Conservation (phyloP, 1,284 basidiomycete genomes). For the Xanthoconium separans region DNA sequence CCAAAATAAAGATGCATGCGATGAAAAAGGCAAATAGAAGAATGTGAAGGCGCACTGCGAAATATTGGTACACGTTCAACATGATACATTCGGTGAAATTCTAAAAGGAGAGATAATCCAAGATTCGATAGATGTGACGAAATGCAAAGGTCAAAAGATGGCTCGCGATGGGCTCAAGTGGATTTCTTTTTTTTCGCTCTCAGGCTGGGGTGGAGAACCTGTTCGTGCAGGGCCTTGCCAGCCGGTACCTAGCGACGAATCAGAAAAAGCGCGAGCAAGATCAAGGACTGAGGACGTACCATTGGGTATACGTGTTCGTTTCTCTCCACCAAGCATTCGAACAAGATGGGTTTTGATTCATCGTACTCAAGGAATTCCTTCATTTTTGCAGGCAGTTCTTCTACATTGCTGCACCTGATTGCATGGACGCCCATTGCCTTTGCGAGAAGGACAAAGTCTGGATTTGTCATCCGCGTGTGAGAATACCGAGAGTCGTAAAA, state of each 20-base stretch:
- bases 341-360: constrained; percentile 79
- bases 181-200: constrained; percentile 29
- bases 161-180: constrained; percentile 12
- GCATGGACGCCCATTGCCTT: constrained; percentile 91
- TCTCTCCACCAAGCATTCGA: constrained; percentile 88
- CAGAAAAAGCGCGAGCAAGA: constrained; percentile 2
- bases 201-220: constrained; percentile 63
- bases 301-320: constrained; percentile 96
- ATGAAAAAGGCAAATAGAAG: neutral
- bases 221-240: constrained; percentile 90
- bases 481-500: constrained; percentile 96
- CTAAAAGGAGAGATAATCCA: neutral
- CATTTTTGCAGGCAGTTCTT: constrained; percentile 92
- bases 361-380: constrained; percentile 98
- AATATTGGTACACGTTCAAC: constrained; percentile 22
- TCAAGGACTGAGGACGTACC: constrained; percentile 44
- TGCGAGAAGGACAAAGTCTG: constrained; percentile 89
- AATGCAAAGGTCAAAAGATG: neutral
- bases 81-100: constrained; percentile 20
- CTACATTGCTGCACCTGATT: constrained; percentile 68
- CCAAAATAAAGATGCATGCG: constrained; percentile 2
- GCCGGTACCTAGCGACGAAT: constrained; percentile 62
- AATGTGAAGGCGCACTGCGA: neutral
- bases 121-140: neutral
- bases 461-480: constrained; percentile 93